phyloP scores from a whole-genome alignment of 257 asterid genomes.

The Agastache rugosa region DNA sequence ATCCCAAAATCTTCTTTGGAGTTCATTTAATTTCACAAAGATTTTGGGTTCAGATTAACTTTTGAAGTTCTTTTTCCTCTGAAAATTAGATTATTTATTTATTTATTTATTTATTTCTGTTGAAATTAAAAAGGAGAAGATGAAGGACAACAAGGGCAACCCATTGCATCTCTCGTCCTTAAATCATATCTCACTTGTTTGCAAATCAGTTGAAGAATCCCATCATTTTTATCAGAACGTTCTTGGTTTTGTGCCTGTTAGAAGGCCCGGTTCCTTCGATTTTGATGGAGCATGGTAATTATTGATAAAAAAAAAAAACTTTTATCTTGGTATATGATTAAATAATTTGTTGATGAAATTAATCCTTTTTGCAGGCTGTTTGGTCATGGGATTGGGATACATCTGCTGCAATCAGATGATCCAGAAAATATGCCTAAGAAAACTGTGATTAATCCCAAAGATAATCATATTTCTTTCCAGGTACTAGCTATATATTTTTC shows the following conservation, averaged over 20 bases:
- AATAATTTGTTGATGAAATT: background rate
- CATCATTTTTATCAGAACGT: slow-evolving; percentile 70
- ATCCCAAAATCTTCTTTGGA: background rate
- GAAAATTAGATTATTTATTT: background rate
- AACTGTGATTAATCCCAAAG: slow-evolving; percentile 84
- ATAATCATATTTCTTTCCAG: slow-evolving; percentile 96
- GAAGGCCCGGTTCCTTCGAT: slow-evolving; percentile 88
- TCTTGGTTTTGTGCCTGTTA: slow-evolving; percentile 85
- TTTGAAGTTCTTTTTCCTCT: background rate
- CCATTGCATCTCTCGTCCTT: slow-evolving; percentile 83
- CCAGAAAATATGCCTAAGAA: slow-evolving; percentile 71
- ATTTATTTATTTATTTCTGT: background rate
- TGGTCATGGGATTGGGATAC: slow-evolving; percentile 94
- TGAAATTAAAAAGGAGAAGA: slow-evolving; percentile 1
- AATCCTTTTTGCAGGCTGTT: slow-evolving; percentile 61
- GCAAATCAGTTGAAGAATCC: slow-evolving; percentile 85
- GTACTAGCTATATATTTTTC: slow-evolving; percentile 34
- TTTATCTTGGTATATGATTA: background rate
- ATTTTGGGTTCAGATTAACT: slow-evolving; percentile 9
- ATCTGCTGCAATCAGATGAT: slow-evolving; percentile 80
- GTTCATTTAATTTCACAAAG: background rate
- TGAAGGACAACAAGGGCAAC: slow-evolving; percentile 68
- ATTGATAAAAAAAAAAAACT: background rate
- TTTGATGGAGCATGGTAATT: slow-evolving; percentile 92
- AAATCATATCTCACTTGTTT: slow-evolving; percentile 85